Evolutionary conservation across 2,329 filamentous ascomycete genomes (phyloP).

Genomic region (Scytalidium sp.): DNA sequence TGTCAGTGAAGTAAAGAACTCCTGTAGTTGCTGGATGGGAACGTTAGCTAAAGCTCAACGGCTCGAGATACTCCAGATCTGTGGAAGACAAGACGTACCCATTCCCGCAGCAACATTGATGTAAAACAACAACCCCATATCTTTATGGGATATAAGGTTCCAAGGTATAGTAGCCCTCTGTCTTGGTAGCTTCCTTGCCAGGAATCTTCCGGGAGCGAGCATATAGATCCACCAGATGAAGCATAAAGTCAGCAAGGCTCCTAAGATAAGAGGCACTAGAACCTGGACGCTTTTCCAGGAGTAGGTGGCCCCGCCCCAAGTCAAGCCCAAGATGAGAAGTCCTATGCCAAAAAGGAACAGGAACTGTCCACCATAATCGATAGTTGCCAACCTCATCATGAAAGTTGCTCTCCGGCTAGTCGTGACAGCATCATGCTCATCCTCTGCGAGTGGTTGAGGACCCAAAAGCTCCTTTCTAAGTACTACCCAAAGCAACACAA

Average conservation of each 20-base stretch:
- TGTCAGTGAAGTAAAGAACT: slow-evolving; percentile 64
- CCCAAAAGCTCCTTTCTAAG: slow-evolving; percentile 56
- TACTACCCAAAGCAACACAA: slow-evolving; percentile 51
- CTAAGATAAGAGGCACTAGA: slow-evolving; percentile 32
- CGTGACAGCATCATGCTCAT: slow-evolving; percentile 3
- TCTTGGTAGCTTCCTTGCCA: slow-evolving; percentile 44
- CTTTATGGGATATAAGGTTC: slow-evolving; percentile 49
- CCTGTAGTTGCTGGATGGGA: slow-evolving; percentile 19
- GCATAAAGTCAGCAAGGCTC: slow-evolving; percentile 31
- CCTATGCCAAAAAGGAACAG: slow-evolving; percentile 38
- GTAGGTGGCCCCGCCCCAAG: slow-evolving; percentile 39
- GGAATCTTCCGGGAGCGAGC: slow-evolving; percentile 39
- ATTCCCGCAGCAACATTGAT: slow-evolving; percentile 59
- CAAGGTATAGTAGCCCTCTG: slow-evolving; percentile 65
- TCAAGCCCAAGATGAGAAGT: slow-evolving; percentile 39
- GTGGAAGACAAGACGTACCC: slow-evolving; percentile 27
- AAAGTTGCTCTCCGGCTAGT: neutral
- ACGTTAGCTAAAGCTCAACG: neutral
- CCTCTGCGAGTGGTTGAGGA: slow-evolving; percentile 37
- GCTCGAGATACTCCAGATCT: neutral
- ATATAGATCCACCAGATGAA: slow-evolving; percentile 40
- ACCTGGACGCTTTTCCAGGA: slow-evolving; percentile 33
- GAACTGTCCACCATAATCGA: slow-evolving; percentile 52
- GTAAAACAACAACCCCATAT: slow-evolving; percentile 55
- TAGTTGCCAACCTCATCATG: slow-evolving; percentile 42